phyloP scores from a whole-genome alignment of 2,329 filamentous ascomycete genomes.

The Aspergillus uvarum region DNA sequence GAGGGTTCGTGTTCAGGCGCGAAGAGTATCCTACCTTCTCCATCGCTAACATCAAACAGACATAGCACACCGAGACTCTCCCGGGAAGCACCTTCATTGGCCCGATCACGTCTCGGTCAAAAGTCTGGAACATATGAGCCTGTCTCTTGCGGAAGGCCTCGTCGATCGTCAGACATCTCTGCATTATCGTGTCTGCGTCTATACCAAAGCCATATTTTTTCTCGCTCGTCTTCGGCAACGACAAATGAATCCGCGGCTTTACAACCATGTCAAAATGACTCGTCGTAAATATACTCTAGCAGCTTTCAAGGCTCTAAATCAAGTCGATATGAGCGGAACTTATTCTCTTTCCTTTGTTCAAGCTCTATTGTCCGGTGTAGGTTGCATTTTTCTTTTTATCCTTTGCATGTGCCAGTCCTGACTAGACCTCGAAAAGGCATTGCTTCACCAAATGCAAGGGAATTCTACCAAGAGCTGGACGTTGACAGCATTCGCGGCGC shows the following conservation, averaged over 20 bases:
- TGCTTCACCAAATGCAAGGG: no score
- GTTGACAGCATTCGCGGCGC: no score
- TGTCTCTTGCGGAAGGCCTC: neutral
- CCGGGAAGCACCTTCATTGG: neutral
- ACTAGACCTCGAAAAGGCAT: no score
- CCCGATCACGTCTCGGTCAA: neutral
- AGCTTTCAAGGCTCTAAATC: neutral
- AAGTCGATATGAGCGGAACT: neutral
- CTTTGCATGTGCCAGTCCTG: no score
- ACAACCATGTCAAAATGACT: no score
- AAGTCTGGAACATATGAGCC: slow-evolving; percentile 2
- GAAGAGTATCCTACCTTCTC: no score
- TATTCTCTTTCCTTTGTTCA: neutral
- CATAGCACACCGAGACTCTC: neutral
- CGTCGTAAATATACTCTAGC: neutral
- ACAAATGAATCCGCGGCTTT: neutral
- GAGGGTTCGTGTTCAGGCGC: no score
- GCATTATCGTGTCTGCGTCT: slow-evolving; percentile 2
- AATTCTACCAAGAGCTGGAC: no score
- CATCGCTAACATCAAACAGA: neutral
- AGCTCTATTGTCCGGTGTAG: no score
- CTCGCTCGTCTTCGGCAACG: neutral
- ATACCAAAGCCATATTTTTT: neutral
- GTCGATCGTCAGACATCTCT: neutral
- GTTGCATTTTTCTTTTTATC: no score